A percentile compares a stretch with the other conserved stretches of the same genome.
Conservation (phyloP, 371 early-diverging fungal species). For the Capniomyces stellatus region DNA sequence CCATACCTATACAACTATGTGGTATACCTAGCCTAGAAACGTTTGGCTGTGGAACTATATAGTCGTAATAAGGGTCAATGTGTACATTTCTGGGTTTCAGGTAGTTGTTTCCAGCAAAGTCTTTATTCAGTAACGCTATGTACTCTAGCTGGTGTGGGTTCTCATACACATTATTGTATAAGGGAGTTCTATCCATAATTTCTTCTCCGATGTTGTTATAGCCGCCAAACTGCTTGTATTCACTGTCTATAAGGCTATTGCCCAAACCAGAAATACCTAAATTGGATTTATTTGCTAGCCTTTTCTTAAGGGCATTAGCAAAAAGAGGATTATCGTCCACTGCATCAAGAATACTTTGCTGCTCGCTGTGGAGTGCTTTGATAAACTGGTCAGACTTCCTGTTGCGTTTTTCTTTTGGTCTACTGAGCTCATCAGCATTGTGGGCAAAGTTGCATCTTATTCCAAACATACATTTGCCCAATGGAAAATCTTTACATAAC, state of each 20-base stretch:
- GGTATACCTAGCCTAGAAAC: background rate
- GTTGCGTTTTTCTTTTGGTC: background rate
- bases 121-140: background rate
- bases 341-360: background rate
- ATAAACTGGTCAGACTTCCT: background rate
- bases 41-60: background rate
- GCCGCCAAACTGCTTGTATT: background rate
- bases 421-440: background rate
- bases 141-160: background rate
- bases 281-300: background rate
- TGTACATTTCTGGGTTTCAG: background rate
- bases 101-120: background rate
- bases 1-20: too few species aligned
- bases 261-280: background rate
- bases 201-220: background rate
- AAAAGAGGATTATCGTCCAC: background rate
- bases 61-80: background rate
- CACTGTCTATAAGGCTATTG: background rate
- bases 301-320: background rate
- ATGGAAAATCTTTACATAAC: constrained; percentile 25
- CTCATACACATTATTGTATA: background rate
- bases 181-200: background rate
- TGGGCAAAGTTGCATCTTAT: constrained; percentile 28
- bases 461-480: constrained; percentile 25
- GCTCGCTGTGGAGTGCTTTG: background rate